Conservation (phyloP, 768 basidiomycete genomes). For the Termitomyces sp. region DNA sequence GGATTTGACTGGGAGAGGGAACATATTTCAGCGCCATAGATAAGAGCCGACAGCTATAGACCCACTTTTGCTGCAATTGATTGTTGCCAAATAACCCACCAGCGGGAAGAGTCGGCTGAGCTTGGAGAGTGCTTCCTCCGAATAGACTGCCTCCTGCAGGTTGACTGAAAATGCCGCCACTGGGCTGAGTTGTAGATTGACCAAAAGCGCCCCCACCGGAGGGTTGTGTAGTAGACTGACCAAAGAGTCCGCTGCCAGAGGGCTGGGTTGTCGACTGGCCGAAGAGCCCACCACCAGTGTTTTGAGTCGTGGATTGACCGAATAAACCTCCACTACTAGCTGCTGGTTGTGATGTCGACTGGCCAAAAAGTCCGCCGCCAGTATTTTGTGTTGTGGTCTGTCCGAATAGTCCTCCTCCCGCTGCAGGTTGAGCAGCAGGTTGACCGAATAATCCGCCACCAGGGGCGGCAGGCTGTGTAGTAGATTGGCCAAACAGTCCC, state of each 20-base stretch:
- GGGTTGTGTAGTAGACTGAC: conserved; percentile 15
- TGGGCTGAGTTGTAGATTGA: conserved; percentile 12
- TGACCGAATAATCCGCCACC: conserved; percentile 14
- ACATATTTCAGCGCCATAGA: background rate
- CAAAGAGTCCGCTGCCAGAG: conserved; percentile 9
- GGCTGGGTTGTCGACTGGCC: conserved; percentile 15
- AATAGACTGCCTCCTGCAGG: conserved; percentile 16
- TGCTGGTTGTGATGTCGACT: conserved; percentile 10
- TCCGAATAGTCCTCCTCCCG: conserved; percentile 27
- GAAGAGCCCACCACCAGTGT: conserved; percentile 10
- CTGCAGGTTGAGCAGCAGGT: conserved; percentile 10
- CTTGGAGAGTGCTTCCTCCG: conserved; percentile 23
- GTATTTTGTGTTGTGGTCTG: conserved; percentile 15
- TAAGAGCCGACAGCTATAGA: background rate
- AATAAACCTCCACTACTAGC: conserved; percentile 3
- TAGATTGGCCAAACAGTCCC: conserved; percentile 28
- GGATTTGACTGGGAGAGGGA: conserved; percentile 14
- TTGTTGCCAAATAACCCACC: conserved; percentile 28
- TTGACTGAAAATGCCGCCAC: conserved; percentile 23
- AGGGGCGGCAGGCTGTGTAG: background rate
- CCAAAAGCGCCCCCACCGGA: conserved; percentile 25
- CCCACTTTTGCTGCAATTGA: conserved; percentile 25
- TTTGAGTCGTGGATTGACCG: conserved; percentile 15
- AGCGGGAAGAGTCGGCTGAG: conserved; percentile 25
- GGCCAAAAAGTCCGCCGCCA: conserved; percentile 13